Evolutionary conservation across 495 filamentous ascomycete species (phyloP), one percentile per base, ranked within the genome.

Genomic region (Neurospora cerealis): DNA sequence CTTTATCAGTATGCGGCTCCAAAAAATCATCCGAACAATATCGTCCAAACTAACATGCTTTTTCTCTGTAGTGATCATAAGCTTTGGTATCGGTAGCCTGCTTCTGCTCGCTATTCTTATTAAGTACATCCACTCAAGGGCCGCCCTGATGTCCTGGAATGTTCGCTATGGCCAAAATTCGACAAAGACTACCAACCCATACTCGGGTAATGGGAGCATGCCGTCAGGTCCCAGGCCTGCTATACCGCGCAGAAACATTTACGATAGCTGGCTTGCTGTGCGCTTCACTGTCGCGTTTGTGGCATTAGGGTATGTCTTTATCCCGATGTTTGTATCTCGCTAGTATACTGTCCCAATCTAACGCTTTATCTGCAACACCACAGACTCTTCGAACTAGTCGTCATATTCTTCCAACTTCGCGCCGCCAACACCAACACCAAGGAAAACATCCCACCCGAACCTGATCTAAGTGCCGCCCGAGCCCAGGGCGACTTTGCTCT

Each of bases 241-340:
- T 3, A 36, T 41, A 37, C 39, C 24, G 17, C 69, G 24, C 21
- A 74, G 75, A 44, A 79, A 73, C 74, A 84, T 85, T n/a, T 87
- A 87, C 70, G 85, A 86, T 75, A 79, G 78, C 19, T 85, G 84
- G 79, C 78, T 86, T 13, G 77, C 86, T 9, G 75, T 84, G 4
- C 81, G 85, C 24, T 87, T 86, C 72, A 79, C 82, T 2, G 81
- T 86, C 34, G 85, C 81, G 32, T 85, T 87, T 70, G 62, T 80
- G n/a, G 81, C 85, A 24, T 75, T 87, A 1, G 81, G 80, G 76
- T 80, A 62, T 10, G 78, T 73, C 34, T 7, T n/a, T 32, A 4
- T 62, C 39, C 5, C 13, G 34, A 41, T 54, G 4, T 13, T 32
- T 13, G 7, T n/a, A 4, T 34, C 9, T 19, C 19, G 24, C 2